These are phyloP conservation scores for Phytopythium mirpurense DNA, from an alignment of 352 stramenopile genomes.

Conservation along the genomic window DNA sequence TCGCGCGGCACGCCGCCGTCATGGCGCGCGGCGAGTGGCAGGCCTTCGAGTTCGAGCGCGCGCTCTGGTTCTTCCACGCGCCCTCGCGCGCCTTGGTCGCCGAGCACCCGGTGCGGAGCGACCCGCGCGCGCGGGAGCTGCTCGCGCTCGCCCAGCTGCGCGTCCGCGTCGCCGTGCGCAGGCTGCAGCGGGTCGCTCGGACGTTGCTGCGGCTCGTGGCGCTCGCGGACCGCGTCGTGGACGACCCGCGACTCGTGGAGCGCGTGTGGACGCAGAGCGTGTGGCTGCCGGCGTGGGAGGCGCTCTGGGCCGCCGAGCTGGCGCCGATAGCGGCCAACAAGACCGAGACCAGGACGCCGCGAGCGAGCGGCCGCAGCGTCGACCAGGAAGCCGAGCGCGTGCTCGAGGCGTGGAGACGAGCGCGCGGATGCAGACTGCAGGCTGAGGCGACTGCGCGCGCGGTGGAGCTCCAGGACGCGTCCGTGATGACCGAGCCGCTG, in stretches of 20 bases:
- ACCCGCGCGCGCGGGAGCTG: slow-evolving; percentile 30
- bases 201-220: slow-evolving; percentile 6
- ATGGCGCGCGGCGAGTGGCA: slow-evolving; percentile 56
- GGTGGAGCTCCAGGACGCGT: neutral
- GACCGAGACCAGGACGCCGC: no score
- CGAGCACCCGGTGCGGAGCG: slow-evolving; percentile 53
- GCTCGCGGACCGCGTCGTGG: slow-evolving; percentile 9
- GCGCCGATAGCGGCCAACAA: neutral
- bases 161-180: slow-evolving; percentile 28
- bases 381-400: slow-evolving; percentile 10
- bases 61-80: slow-evolving; percentile 59
- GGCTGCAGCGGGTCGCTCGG: slow-evolving; percentile 29
- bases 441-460: neutral
- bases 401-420: neutral
- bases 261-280: slow-evolving; percentile 9
- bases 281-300: slow-evolving; percentile 11
- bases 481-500: neutral
- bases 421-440: neutral
- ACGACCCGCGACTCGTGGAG: slow-evolving; percentile 14
- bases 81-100: slow-evolving; percentile 26
- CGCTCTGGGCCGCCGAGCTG: neutral
- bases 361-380: slow-evolving; percentile 1
- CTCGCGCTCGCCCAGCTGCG: slow-evolving; percentile 36
- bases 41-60: slow-evolving; percentile 52
- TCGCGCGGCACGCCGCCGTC: slow-evolving; percentile 32